These are phyloP conservation scores for Dittrichia graveolens DNA, from an alignment of 129 eudicot species.

Conservation along the genomic window DNA sequence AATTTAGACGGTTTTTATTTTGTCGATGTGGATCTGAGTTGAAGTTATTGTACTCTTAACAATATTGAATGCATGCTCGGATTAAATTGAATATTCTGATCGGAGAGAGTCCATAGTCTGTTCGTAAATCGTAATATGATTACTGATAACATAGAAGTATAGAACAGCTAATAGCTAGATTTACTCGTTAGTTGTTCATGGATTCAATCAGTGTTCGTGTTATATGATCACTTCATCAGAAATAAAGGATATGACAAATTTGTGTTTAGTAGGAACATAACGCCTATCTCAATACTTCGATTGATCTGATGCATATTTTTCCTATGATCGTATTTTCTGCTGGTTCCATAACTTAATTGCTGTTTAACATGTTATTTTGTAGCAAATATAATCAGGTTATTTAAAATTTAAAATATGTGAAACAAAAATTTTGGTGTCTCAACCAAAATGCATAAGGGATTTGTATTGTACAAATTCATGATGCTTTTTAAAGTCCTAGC, in stretches of 20 bases:
- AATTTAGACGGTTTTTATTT: neutral
- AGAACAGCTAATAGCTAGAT: conserved; percentile 3
- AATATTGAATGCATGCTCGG: conserved; percentile 24
- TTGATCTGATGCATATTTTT: neutral
- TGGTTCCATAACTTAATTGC: neutral
- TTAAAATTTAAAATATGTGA: neutral
- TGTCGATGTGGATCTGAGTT: conserved; percentile 21
- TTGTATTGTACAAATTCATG: conserved; percentile 25
- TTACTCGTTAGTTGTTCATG: conserved; percentile 21
- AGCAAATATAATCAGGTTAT: conserved; percentile 12
- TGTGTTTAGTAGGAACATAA: conserved; percentile 4
- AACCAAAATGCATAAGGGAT: conserved; percentile 14
- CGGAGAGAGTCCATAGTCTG: neutral
- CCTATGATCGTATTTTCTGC: neutral
- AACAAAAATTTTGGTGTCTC: neutral
- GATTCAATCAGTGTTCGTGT: neutral
- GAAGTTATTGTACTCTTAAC: neutral
- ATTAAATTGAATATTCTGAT: conserved; percentile 9
- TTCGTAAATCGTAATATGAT: conserved; percentile 11
- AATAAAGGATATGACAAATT: neutral
- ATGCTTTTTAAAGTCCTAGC: conserved; percentile 11
- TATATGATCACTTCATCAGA: neutral
- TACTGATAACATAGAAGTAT: neutral
- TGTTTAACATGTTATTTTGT: conserved; percentile 11
- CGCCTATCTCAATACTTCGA: conserved; percentile 5